A percentile compares a stretch with the other conserved stretches of the same genome.
phyloP scores from a whole-genome alignment of 257 asterid genomes.

The Paulownia fortunei region DNA sequence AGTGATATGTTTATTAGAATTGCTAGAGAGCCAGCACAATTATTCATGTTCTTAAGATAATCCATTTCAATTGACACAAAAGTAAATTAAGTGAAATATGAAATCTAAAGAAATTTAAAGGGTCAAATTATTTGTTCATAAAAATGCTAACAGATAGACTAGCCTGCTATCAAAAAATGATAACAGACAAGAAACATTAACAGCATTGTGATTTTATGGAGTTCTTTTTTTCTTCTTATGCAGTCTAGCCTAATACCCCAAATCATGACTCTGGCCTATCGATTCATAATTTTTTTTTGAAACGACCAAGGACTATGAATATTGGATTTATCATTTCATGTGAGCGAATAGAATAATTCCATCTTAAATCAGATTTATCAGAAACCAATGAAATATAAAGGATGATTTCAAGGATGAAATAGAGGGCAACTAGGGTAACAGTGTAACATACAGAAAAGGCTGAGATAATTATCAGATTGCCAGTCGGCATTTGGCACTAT shows the following conservation, averaged over 20 bases:
- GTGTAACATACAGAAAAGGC: neutral
- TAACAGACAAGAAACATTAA: neutral
- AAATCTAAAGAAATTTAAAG: conserved; percentile 2
- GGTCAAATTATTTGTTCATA: neutral
- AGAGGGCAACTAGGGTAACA: neutral
- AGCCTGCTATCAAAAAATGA: neutral
- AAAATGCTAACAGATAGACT: neutral
- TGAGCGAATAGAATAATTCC: neutral
- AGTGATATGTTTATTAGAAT: conserved; percentile 25
- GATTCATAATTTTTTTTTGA: neutral
- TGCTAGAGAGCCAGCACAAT: neutral
- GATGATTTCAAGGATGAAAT: neutral
- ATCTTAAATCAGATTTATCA: neutral
- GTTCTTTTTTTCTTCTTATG: conserved; percentile 10
- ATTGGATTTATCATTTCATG: neutral
- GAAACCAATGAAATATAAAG: neutral
- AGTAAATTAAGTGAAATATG: neutral
- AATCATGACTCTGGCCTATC: conserved; percentile 4
- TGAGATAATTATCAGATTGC: neutral
- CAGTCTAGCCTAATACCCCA: neutral
- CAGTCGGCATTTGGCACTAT: neutral
- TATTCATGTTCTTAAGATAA: conserved; percentile 1
- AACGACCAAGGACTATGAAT: neutral
- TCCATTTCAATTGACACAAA: conserved; percentile 12
- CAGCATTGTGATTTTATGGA: neutral